A percentile compares a stretch with the other conserved stretches of the same genome.
Conservation (phyloP, 2,329 filamentous ascomycete species). For the Talaromyces sp. region DNA sequence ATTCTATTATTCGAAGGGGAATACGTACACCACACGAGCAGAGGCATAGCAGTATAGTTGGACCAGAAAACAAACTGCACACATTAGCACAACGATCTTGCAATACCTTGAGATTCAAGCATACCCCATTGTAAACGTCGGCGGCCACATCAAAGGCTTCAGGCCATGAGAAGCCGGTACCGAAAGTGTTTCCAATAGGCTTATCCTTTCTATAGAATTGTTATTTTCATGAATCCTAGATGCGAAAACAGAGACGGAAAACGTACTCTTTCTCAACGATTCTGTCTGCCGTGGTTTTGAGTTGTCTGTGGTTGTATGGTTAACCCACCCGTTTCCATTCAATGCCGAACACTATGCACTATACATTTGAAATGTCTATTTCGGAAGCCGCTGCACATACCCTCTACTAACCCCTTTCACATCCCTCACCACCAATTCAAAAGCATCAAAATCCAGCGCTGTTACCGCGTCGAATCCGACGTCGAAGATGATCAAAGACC, state of each 20-base stretch:
- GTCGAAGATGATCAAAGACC: constrained; percentile 90
- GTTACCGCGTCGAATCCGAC: constrained; percentile 96
- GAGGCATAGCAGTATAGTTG: constrained; percentile 79
- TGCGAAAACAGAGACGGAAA: background rate
- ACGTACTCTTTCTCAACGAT: constrained; percentile 71
- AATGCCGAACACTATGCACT: constrained; percentile 39
- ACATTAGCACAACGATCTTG: constrained; percentile 25
- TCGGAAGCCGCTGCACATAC: constrained; percentile 97
- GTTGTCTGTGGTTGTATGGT: constrained; percentile 45
- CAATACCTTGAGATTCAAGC: constrained; percentile 25
- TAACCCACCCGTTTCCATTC: constrained; percentile 34
- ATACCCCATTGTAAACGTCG: constrained; percentile 86
- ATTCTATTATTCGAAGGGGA: background rate
- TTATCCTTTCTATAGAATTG: constrained; percentile 64
- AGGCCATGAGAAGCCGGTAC: constrained; percentile 66
- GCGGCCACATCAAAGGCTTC: constrained; percentile 76
- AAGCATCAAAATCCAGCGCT: constrained; percentile 80
- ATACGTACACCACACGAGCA: constrained; percentile 86
- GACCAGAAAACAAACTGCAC: constrained; percentile 92
- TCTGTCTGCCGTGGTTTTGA: constrained; percentile 45
- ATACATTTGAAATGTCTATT: constrained; percentile 62
- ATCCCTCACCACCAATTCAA: constrained; percentile 86
- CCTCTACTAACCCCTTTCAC: constrained; percentile 88
- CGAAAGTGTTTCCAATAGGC: constrained; percentile 65
- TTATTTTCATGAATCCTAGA: constrained; percentile 11